Conservation (phyloP, 305 asterid species). For the Rubia occidens region DNA sequence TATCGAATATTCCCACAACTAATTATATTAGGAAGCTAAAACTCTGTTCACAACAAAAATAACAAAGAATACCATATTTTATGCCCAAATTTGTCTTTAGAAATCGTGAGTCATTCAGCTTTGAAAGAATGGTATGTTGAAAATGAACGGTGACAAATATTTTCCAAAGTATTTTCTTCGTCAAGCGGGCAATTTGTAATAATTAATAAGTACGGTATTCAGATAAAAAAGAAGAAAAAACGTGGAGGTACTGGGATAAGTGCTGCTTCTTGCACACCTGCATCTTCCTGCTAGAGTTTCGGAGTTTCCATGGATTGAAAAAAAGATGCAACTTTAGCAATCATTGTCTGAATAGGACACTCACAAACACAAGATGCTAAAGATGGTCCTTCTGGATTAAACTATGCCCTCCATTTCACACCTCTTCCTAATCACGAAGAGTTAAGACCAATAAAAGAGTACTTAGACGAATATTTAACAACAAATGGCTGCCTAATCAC, state of each 20-base stretch:
- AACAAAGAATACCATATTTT: neutral
- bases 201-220: no score
- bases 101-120: neutral
- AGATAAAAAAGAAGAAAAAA: no score
- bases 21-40: neutral
- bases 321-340: neutral
- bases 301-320: slow-evolving; percentile 1
- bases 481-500: slow-evolving; percentile 9
- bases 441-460: neutral
- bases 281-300: neutral
- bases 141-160: neutral
- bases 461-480: neutral
- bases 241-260: neutral
- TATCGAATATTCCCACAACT: neutral
- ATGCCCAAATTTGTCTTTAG: neutral
- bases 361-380: slow-evolving; percentile 9
- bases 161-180: neutral
- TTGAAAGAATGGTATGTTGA: neutral
- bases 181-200: neutral
- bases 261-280: neutral
- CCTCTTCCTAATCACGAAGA: slow-evolving; percentile 4
- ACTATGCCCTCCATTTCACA: slow-evolving; percentile 2
- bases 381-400: slow-evolving; percentile 8
- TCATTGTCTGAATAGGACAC: neutral
- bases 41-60: neutral